These are phyloP conservation scores for Sphagnum tenellum DNA, from an alignment of 225 moss, liverwort and hornwort genomes.

Conservation along the genomic window DNA sequence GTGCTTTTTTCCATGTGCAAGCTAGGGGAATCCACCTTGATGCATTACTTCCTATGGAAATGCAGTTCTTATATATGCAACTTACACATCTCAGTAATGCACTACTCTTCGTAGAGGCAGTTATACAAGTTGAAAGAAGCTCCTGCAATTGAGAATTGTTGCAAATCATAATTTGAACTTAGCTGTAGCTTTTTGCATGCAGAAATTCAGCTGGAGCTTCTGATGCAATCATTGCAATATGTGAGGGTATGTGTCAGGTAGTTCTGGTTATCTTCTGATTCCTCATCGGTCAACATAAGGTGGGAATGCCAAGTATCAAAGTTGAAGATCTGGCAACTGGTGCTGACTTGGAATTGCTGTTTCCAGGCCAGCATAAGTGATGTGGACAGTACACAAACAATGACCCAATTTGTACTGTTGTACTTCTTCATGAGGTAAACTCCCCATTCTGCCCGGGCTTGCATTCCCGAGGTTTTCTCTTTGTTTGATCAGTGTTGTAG, in stretches of 20 bases:
- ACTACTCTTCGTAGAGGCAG: no score
- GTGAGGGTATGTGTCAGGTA: conserved; percentile 52
- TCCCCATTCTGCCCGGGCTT: no score
- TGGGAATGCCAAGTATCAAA: neutral
- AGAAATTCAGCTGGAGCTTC: conserved; percentile 88
- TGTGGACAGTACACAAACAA: conserved; percentile 51
- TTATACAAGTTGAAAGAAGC: no score
- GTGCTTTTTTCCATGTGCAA: no score
- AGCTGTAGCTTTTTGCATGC: conserved; percentile 6
- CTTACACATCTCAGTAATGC: no score
- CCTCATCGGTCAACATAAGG: no score
- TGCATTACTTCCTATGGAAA: no score
- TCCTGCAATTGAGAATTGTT: no score
- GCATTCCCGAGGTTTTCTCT: neutral
- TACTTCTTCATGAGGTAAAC: conserved; percentile 61
- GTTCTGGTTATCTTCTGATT: neutral
- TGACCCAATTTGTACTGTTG: conserved; percentile 73
- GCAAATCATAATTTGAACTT: no score
- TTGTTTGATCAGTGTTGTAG: no score
- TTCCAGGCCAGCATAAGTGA: conserved; percentile 67
- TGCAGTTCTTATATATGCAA: no score
- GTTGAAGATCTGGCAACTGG: neutral
- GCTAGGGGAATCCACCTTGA: no score
- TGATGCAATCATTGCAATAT: conserved; percentile 71
- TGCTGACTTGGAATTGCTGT: conserved; percentile 1